Evolutionary conservation across 257 asterid genomes (phyloP).

Genomic region (Solanum neorickii): DNA sequence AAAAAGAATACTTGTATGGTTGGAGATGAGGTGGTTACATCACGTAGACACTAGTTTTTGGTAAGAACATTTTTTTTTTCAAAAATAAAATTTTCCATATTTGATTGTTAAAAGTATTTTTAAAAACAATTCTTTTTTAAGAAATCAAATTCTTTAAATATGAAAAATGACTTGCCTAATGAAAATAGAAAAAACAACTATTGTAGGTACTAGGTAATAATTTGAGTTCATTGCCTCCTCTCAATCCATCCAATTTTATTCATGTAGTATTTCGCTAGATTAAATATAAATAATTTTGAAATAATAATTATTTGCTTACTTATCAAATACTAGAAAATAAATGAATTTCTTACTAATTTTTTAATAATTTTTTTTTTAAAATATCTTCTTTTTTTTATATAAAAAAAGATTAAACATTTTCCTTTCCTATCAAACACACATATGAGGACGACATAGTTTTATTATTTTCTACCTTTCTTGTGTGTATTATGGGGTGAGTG

Average conservation of each 20-base stretch:
- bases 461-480: neutral
- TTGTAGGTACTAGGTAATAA: too few relatives aligned
- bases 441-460: neutral
- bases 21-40: neutral
- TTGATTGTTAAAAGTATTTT: neutral
- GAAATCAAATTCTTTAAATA: too few relatives aligned
- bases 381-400: neutral
- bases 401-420: neutral
- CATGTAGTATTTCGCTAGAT: neutral
- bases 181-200: too few relatives aligned
- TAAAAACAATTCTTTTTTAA: too few relatives aligned
- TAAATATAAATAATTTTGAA: too few relatives aligned
- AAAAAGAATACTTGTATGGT: slow-evolving; percentile 5
- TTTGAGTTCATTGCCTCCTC: neutral
- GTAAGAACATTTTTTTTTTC: too few relatives aligned
- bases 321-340: neutral
- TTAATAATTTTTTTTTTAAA: too few relatives aligned
- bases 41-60: neutral
- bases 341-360: too few relatives aligned
- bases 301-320: neutral
- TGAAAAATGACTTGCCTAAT: neutral
- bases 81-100: too few relatives aligned
- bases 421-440: neutral
- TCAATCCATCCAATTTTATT: neutral
- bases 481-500: neutral